Evolutionary conservation across 2,329 filamentous ascomycete species (phyloP).

Genomic region (Microdochium paspali): DNA sequence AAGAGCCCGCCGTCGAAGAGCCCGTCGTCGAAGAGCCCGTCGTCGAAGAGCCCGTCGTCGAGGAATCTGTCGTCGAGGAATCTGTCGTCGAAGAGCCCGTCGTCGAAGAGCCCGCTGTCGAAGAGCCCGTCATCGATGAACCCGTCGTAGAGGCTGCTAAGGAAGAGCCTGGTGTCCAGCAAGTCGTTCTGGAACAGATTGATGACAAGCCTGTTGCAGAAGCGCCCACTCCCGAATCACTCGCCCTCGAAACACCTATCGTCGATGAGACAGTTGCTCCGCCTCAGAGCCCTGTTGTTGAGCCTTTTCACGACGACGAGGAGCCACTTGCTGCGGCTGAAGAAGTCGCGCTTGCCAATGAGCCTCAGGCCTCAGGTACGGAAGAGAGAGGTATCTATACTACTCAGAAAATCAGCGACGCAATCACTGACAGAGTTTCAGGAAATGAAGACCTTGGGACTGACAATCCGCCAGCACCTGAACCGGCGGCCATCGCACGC

Average conservation of each 20-base stretch:
- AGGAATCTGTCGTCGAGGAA: background rate
- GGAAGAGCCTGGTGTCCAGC: constrained; percentile 4
- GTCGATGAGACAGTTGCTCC: too few species aligned
- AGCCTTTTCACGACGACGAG: too few species aligned
- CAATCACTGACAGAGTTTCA: too few species aligned
- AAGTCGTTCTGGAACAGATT: background rate
- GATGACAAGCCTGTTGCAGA: constrained; percentile 2
- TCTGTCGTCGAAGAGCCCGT: background rate
- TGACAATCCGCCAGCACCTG: too few species aligned
- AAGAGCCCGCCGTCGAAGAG: constrained; percentile 1
- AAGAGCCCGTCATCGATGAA: background rate
- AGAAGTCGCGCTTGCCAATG: too few species aligned
- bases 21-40: background rate
- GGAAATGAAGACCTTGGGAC: too few species aligned
- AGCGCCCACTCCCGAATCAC: background rate
- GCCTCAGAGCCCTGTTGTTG: too few species aligned
- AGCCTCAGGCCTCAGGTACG: too few species aligned
- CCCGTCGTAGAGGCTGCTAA: background rate
- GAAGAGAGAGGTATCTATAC: too few species aligned
- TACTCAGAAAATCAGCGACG: too few species aligned
- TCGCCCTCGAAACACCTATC: background rate
- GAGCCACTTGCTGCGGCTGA: too few species aligned
- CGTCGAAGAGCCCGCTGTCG: constrained; percentile 1
- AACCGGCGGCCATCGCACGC: too few species aligned
- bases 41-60: background rate